Base-by-base conservation (phyloP, 371 early-diverging fungal genomes). In the Mucor circinelloides region DNA sequence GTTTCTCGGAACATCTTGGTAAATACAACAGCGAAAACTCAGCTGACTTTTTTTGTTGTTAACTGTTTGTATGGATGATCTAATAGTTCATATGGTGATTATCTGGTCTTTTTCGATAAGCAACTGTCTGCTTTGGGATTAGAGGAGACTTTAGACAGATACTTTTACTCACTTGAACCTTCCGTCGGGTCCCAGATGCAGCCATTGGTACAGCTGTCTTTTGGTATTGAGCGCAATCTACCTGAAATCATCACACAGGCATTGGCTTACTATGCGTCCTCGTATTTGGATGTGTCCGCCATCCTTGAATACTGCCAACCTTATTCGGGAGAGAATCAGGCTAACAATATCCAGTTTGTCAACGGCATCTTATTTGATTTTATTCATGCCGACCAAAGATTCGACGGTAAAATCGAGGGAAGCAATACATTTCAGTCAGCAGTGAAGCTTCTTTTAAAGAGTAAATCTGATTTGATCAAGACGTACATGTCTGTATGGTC, bases 151-250 rank as follows among this genome's bases (percentile, higher is more conserved):
- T 28, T 78, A 3, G 57, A 74, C 15, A 63, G 27, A 7, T 78
- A 75, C 40, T 72, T 78, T 42, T 71, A 73, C 31, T 55, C 56
- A 31, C 50, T 80, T 28, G 57, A 46, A 2, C 54, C 25, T 2
- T 81, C 81, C 9, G 67, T 81, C 13, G 77, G 77, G 3, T 69
- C 77, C 8, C 81, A 78, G 57, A 61, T 81, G 5, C 81, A 81
- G 25, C 78, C 81, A 0, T 19, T 81, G 3, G 78, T 78, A 31
- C 81, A 81, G 27, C 58, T 78, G 3, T 65, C 74, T 5, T 78
- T 78, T 71, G 81, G 81, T n/a, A 56, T 81, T n/a, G 75, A 81
- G 59, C 70, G 75, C 28, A 66, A 69, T 7, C 52, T 81, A 25
- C 67, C 73, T 5, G 40, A 63, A 46, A 66, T 78, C 9, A 75